A percentile compares a stretch with the other conserved stretches of the same genome.
These are phyloP conservation scores for Pseudonectria buxi DNA, from an alignment of 2,329 filamentous ascomycete species.

Conservation along the genomic window DNA sequence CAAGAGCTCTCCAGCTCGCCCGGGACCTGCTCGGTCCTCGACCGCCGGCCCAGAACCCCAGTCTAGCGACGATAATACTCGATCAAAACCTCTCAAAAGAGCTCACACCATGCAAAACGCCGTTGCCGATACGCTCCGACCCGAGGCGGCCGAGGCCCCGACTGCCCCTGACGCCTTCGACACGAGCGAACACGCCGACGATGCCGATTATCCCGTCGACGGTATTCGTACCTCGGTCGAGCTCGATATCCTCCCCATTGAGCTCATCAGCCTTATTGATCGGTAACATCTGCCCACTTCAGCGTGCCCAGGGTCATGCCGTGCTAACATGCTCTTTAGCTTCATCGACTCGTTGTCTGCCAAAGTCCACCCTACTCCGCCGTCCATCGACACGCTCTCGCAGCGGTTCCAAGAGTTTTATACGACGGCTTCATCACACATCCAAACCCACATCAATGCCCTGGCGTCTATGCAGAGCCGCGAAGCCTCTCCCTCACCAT, in stretches of 20 bases:
- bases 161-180: slow-evolving; percentile 44
- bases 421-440: slow-evolving; percentile 67
- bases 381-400: slow-evolving; percentile 74
- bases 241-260: slow-evolving; percentile 86
- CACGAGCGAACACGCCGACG: slow-evolving; percentile 31
- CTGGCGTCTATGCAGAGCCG: slow-evolving; percentile 70
- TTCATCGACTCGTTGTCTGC: slow-evolving; percentile 87
- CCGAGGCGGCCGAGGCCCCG: slow-evolving; percentile 16
- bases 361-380: slow-evolving; percentile 77
- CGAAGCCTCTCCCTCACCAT: slow-evolving; percentile 50
- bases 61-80: slow-evolving; percentile 24
- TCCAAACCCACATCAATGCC: slow-evolving; percentile 78
- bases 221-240: slow-evolving; percentile 54
- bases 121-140: slow-evolving; percentile 18
- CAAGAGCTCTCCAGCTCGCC: slow-evolving; percentile 24
- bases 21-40: slow-evolving; percentile 22
- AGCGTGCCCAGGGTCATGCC: not conserved
- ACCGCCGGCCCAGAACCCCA: slow-evolving; percentile 22
- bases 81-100: slow-evolving; percentile 32
- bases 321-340: slow-evolving; percentile 37
- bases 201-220: slow-evolving; percentile 39
- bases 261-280: slow-evolving; percentile 84
- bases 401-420: slow-evolving; percentile 96
- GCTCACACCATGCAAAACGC: slow-evolving; percentile 41
- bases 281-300: slow-evolving; percentile 48